These are phyloP conservation scores for Epichloe coenophiala DNA, from an alignment of 2,329 filamentous ascomycete species.

Conservation along the genomic window DNA sequence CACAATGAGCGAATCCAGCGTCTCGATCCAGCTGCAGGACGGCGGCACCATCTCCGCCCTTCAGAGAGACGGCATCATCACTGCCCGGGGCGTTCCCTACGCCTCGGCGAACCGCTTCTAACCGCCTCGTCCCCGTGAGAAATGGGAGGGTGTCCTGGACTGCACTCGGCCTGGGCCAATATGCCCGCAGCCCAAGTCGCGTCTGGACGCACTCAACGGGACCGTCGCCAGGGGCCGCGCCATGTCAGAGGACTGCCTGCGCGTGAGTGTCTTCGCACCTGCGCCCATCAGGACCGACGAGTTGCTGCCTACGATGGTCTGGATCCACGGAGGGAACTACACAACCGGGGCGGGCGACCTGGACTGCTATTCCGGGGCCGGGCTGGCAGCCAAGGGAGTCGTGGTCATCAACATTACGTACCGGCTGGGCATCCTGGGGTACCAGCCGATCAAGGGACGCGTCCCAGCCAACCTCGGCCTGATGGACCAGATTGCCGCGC, in stretches of 20 bases:
- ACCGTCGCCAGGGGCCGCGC: too few species aligned
- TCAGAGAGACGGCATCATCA: not conserved
- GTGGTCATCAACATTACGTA: constrained; percentile 23
- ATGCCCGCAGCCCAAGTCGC: constrained; percentile 7
- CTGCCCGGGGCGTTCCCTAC: constrained; percentile 8
- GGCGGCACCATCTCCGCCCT: constrained; percentile 5
- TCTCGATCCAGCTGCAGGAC: constrained; percentile 2
- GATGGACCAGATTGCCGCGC: constrained; percentile 42
- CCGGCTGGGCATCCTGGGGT: constrained; percentile 22
- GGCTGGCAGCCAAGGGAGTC: constrained; percentile 8
- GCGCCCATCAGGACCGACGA: constrained; percentile 1
- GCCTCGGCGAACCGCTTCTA: constrained; percentile 8
- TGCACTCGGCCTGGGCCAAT: constrained; percentile 7
- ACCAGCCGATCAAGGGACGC: constrained; percentile 10
- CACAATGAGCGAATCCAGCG: not conserved
- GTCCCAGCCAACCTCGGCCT: constrained; percentile 39
- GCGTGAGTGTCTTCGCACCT: constrained; percentile 7
- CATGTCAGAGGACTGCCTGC: constrained; percentile 7
- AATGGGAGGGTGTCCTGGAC: constrained; percentile 5
- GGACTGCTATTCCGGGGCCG: constrained; percentile 6
- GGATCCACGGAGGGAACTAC: constrained; percentile 13
- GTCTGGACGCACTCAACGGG: too few species aligned
- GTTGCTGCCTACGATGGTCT: constrained; percentile 12
- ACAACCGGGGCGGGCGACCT: constrained; percentile 6
- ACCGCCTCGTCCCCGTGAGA: constrained; percentile 1